Evolutionary conservation across 805 yeast genomes (phyloP), one percentile per base, ranked within the genome.

Genomic region (Candida loeiensis): DNA sequence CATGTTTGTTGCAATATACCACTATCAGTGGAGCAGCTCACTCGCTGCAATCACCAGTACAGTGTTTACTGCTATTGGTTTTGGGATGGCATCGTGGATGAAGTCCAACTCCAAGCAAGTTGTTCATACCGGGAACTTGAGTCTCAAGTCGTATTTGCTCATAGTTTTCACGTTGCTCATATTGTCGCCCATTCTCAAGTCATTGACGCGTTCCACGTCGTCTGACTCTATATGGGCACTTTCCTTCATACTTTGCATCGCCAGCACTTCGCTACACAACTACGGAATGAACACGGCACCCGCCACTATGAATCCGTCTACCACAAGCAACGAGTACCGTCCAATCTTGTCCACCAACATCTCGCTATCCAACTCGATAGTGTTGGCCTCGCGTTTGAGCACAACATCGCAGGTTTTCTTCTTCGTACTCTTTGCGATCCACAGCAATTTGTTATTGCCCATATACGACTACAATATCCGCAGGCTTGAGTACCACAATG

Each of bases 171-270:
- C 85, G 3, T 65, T 90, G 29, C 66, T 88, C 30, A 80, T 93
- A 1, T 68, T 91, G 31, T 85, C 97, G 0, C 99, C 99, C 0
- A 91, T 93, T 1, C 72, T 93, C 36, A 84, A 86, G 50, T 88
- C 96, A 0, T 70, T 93, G 31, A 88, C 96, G 0, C 79, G 80
- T 51, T 84, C 96, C 0, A 88, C 96, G 0, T 79, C 96, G 0
- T 83, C 93, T 0, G 98, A 93, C 64, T 87, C 96, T 12, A 88
- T 93, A 44, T 91, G 98, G 97, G 89, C 95, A 0, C 61, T 93
- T 4, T 78, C 95, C 6, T 79, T 82, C 34, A 83, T 96, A 80
- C 66, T 93, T 12, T 80, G 85, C 22, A 50, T 87, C 8, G 64
- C 80, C 32, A 88, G 88, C 51, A 64, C 89, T 2, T 54, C 81